These are phyloP conservation scores for Sanguinoderma infundibulare DNA, from an alignment of 1,284 basidiomycete species.

Conservation along the genomic window DNA sequence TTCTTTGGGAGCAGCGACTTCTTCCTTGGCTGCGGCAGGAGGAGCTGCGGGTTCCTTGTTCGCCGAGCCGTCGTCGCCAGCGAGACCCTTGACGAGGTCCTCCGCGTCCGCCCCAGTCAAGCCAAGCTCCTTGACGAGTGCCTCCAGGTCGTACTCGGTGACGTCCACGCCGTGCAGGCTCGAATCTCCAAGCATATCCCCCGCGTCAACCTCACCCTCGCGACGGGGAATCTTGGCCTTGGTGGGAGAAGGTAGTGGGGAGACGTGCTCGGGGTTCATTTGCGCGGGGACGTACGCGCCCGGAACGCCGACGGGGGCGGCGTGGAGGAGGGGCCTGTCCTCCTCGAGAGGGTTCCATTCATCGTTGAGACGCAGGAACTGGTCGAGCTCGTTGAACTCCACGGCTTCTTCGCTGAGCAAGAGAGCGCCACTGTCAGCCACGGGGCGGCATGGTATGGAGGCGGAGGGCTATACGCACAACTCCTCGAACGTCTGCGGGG, in stretches of 20 bases:
- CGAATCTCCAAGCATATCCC: conserved; percentile 66
- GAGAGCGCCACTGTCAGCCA: background rate
- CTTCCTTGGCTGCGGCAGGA: background rate
- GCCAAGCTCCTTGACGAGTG: conserved; percentile 73
- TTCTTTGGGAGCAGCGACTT: background rate
- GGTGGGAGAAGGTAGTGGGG: conserved; percentile 52
- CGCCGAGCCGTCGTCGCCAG: conserved; percentile 21
- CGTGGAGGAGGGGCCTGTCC: conserved; percentile 47
- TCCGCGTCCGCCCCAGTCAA: conserved; percentile 73
- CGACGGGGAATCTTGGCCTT: conserved; percentile 26
- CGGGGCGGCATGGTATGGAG: background rate
- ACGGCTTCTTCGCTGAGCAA: conserved; percentile 75
- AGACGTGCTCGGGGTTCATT: conserved; percentile 75
- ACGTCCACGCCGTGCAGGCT: conserved; percentile 78
- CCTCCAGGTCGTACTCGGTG: conserved; percentile 72
- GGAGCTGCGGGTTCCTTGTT: conserved; percentile 5
- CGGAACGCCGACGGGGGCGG: conserved; percentile 75
- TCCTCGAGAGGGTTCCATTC: conserved; percentile 57
- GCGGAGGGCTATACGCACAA: conserved; percentile 46
- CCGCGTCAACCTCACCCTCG: conserved; percentile 61
- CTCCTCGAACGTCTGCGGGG: conserved; percentile 53
- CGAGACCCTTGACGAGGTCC: conserved; percentile 66
- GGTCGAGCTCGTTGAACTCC: conserved; percentile 70
- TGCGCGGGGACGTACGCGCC: conserved; percentile 73
- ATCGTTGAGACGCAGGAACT: conserved; percentile 75